Conservation (phyloP, 805 yeast genomes). For the Myxozyma vanderwaltii region DNA sequence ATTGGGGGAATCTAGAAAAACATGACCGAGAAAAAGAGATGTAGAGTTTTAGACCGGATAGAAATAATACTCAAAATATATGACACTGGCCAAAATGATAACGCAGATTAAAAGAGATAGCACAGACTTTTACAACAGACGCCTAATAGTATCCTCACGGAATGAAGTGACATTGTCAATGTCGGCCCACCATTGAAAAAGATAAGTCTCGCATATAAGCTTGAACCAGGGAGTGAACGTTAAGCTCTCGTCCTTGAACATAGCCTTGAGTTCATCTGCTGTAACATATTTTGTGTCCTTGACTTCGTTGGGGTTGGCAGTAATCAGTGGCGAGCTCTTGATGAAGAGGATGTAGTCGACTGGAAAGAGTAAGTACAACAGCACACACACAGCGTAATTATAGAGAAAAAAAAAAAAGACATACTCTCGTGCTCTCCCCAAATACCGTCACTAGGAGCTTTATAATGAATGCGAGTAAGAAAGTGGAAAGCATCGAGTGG, state of each 20-base stretch:
- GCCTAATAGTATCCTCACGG: conserved; percentile 43
- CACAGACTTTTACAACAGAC: conserved; percentile 33
- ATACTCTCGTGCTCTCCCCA: conserved; percentile 97
- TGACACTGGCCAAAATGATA: not conserved
- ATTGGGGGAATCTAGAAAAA: too few species aligned
- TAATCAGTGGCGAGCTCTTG: conserved; percentile 54
- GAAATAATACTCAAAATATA: too few species aligned
- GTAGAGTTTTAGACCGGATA: not conserved
- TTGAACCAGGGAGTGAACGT: conserved; percentile 98
- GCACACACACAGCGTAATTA: too few species aligned
- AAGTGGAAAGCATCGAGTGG: conserved; percentile 73
- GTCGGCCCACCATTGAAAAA: conserved; percentile 92
- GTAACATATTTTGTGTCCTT: conserved; percentile 77
- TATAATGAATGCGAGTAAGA: conserved; percentile 92
- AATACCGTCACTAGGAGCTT: conserved; percentile 70
- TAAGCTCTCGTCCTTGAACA: conserved; percentile 69
- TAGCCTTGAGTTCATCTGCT: conserved; percentile 61
- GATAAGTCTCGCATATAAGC: conserved; percentile 85
- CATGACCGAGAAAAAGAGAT: too few species aligned
- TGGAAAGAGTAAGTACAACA: not conserved
- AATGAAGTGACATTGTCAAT: conserved; percentile 59
- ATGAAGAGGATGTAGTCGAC: conserved; percentile 88
- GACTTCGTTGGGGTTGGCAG: conserved; percentile 80
- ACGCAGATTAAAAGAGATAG: not conserved
- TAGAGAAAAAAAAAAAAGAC: conserved; percentile 3